Conservation (phyloP, 495 filamentous ascomycete genomes). For the Talaromyces liani region DNA sequence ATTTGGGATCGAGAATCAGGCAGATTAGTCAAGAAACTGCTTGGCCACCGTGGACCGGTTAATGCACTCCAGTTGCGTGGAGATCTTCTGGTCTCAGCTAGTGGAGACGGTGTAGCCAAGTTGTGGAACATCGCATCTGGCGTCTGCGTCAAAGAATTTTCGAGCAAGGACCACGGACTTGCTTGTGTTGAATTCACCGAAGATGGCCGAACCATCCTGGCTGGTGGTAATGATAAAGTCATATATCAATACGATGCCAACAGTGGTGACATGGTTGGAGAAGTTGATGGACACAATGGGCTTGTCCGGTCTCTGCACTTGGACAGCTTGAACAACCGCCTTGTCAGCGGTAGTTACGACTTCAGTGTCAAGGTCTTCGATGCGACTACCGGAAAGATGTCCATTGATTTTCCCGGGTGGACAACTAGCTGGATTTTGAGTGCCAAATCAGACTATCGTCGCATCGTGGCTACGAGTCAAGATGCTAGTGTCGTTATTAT, state of each 20-base stretch:
- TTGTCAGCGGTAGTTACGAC: constrained; percentile 91
- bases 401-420: constrained; percentile 78
- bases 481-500: constrained; percentile 86
- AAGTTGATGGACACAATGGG: constrained; percentile 68
- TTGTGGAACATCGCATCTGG: constrained; percentile 89
- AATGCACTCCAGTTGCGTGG: constrained; percentile 93
- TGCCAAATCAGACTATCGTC: constrained; percentile 88
- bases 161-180: constrained; percentile 78
- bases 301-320: constrained; percentile 85
- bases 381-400: constrained; percentile 60
- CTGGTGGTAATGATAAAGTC: constrained; percentile 86
- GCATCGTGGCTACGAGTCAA: constrained; percentile 89
- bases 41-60: constrained; percentile 82
- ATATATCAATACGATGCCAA: constrained; percentile 93
- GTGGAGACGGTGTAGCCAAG: constrained; percentile 85
- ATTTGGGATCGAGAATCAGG: constrained; percentile 86
- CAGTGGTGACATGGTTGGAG: constrained; percentile 73
- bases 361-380: constrained; percentile 90
- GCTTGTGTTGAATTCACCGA: constrained; percentile 94
- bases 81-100: constrained; percentile 83
- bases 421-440: constrained; percentile 93
- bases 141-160: constrained; percentile 78
- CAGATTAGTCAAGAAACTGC: constrained; percentile 61
- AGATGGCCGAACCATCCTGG: constrained; percentile 79
- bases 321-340: constrained; percentile 70